These are phyloP conservation scores for Pelargonium myrrhifolium DNA, from an alignment of 441 rosid genomes.

Conservation along the genomic window DNA sequence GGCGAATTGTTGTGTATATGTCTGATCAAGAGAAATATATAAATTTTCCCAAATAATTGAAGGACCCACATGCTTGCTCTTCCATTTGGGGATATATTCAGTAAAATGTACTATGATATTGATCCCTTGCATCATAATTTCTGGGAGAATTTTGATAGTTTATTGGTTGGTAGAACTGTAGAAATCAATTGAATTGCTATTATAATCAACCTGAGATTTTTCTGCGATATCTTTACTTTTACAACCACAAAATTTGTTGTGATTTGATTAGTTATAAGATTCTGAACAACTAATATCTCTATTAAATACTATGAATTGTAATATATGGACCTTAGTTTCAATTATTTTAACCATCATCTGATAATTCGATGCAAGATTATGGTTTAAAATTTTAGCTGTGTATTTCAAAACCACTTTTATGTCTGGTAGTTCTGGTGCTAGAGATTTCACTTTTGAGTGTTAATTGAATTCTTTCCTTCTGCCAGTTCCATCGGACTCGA, in stretches of 20 bases:
- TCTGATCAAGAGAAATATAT: too few relatives aligned
- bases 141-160: not conserved
- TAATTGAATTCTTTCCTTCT: slow-evolving; percentile 14
- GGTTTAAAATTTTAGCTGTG: not conserved
- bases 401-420: not conserved
- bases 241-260: not conserved
- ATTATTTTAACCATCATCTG: not conserved
- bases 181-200: not conserved
- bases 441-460: not conserved
- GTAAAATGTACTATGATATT: not conserved
- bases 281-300: not conserved
- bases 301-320: not conserved
- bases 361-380: not conserved
- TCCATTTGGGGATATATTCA: not conserved
- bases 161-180: not conserved
- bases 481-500: slow-evolving; percentile 66
- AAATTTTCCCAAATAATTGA: not conserved
- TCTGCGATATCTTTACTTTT: too few relatives aligned
- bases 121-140: not conserved
- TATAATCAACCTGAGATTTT: not conserved
- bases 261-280: not conserved
- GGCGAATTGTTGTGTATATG: not conserved
- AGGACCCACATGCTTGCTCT: not conserved
- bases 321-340: slow-evolving; percentile 3
- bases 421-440: not conserved